These are phyloP conservation scores for Cryphonectria japonica DNA, from an alignment of 2,329 filamentous ascomycete genomes.

Conservation along the genomic window DNA sequence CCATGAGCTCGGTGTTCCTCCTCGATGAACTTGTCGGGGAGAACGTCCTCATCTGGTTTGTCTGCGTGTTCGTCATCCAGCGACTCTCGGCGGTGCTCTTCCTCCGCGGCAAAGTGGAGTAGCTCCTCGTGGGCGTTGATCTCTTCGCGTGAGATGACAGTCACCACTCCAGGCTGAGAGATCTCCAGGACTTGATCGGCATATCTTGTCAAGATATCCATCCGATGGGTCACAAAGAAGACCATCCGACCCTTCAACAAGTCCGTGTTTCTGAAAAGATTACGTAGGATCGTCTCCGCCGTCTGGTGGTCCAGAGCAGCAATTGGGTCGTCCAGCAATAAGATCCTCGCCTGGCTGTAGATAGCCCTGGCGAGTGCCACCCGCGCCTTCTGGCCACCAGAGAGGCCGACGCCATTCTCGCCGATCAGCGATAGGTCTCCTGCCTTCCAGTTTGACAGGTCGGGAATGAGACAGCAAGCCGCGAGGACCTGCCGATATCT, in stretches of 20 bases:
- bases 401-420: constrained; percentile 65
- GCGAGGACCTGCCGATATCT: constrained; percentile 64
- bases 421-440: constrained; percentile 64
- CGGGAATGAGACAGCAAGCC: constrained; percentile 61
- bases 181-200: constrained; percentile 77
- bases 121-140: constrained; percentile 46
- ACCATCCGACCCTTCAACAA: constrained; percentile 65
- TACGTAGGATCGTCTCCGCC: constrained; percentile 63
- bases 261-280: constrained; percentile 48
- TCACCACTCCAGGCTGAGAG: constrained; percentile 46
- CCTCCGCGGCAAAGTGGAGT: constrained; percentile 41
- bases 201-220: constrained; percentile 75
- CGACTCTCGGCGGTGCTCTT: constrained; percentile 42
- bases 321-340: constrained; percentile 66
- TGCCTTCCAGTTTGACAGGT: constrained; percentile 58
- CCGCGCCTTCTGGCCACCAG: constrained; percentile 65
- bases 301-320: constrained; percentile 67
- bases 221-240: constrained; percentile 78
- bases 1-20: constrained; percentile 77
- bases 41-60: constrained; percentile 39
- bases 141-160: constrained; percentile 31
- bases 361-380: constrained; percentile 66
- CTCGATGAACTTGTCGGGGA: constrained; percentile 71
- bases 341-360: constrained; percentile 60
- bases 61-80: constrained; percentile 31